Conservation (phyloP, 2,329 filamentous ascomycete species). For the Lasiodiplodia sp. region DNA sequence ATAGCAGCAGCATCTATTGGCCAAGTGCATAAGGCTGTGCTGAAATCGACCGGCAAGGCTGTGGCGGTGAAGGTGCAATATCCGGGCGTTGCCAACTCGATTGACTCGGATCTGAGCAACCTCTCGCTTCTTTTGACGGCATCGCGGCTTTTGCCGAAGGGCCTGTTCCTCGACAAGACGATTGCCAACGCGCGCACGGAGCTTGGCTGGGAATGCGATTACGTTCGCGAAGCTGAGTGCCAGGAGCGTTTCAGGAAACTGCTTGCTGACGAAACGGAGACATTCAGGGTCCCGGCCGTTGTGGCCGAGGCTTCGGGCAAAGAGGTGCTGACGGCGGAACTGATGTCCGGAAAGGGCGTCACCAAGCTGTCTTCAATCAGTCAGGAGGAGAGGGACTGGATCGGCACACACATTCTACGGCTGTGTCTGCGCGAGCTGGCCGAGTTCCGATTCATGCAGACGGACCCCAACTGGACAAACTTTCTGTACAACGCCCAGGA, state of each 20-base stretch:
- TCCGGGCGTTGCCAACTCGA: constrained; percentile 92
- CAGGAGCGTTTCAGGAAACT: constrained; percentile 78
- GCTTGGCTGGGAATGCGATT: constrained; percentile 97
- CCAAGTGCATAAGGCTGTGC: constrained; percentile 86
- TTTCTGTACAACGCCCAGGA: constrained; percentile 84
- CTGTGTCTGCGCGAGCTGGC: constrained; percentile 92
- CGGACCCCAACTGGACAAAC: constrained; percentile 99
- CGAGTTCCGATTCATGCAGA: constrained; percentile 98
- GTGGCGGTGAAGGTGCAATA: constrained; percentile 99
- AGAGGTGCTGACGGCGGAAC: constrained; percentile 91
- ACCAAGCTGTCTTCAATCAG: constrained; percentile 79
- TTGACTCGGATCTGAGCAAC: constrained; percentile 96
- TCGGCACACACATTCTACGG: constrained; percentile 90
- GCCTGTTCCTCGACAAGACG: constrained; percentile 94
- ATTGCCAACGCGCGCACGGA: constrained; percentile 94
- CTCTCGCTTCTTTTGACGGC: constrained; percentile 89
- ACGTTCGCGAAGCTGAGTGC: constrained; percentile 84
- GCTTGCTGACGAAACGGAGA: constrained; percentile 74
- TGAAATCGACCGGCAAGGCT: constrained; percentile 74
- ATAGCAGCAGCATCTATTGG: constrained; percentile 97
- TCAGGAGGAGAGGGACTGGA: constrained; percentile 91
- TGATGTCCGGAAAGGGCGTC: constrained; percentile 85
- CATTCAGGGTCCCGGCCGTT: constrained; percentile 82
- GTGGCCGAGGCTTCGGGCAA: constrained; percentile 81
- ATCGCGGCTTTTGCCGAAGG: constrained; percentile 86